These are phyloP conservation scores for Nyssa sinensis DNA, from an alignment of 148 eudicot species.

Conservation along the genomic window DNA sequence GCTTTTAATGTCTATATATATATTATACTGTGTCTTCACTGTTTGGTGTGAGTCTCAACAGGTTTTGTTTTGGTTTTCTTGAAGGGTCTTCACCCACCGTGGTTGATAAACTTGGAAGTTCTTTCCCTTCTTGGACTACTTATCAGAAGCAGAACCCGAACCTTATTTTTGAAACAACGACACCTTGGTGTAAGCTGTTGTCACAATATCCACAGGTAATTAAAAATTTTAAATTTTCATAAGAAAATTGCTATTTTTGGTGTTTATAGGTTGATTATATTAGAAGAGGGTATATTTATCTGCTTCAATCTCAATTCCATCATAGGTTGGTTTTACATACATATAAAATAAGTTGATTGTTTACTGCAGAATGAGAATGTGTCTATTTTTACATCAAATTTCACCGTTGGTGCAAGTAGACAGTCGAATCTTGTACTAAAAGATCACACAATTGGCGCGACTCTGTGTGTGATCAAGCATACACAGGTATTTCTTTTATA, in stretches of 20 bases:
- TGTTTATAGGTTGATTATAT: not conserved
- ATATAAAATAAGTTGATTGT: conserved; percentile 12
- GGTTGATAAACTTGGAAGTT: conserved; percentile 39
- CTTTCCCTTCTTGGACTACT: conserved; percentile 42
- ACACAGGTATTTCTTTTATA: conserved; percentile 48
- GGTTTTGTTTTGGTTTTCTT: conserved; percentile 5
- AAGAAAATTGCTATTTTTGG: too few species aligned
- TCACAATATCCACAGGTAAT: conserved; percentile 63
- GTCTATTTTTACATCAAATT: conserved; percentile 40
- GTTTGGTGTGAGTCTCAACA: too few species aligned
- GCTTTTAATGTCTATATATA: not conserved
- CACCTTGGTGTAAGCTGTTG: conserved; percentile 85
- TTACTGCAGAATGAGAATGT: conserved; percentile 59
- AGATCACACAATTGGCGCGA: conserved; percentile 52
- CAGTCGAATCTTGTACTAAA: conserved; percentile 46
- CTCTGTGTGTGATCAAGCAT: conserved; percentile 59
- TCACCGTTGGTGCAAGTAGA: conserved; percentile 67
- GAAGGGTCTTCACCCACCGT: conserved; percentile 38
- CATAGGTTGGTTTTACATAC: not conserved
- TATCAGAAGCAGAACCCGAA: conserved; percentile 39
- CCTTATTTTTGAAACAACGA: conserved; percentile 33
- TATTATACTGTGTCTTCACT: too few species aligned
- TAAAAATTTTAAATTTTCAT: too few species aligned
- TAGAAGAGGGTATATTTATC: not conserved
- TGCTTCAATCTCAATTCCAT: not conserved